Evolutionary conservation across 2,329 filamentous ascomycete genomes (phyloP).

Genomic region (Apiospora aurea): DNA sequence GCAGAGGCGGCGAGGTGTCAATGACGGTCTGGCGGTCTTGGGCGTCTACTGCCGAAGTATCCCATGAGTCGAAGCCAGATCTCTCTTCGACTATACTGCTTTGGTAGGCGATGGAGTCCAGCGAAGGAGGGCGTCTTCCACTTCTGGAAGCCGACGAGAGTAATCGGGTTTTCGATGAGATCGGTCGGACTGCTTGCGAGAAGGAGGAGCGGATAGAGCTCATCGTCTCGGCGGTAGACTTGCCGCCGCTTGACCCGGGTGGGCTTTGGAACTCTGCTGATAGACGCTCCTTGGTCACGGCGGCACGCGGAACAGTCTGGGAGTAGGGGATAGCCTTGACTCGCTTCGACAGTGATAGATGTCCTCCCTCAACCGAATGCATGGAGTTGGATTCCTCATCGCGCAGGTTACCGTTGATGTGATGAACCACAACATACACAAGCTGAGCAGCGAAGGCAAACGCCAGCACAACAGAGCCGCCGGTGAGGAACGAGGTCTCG

Average conservation of each 20-base stretch:
- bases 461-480: constrained; percentile 53
- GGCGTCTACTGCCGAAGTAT: constrained; percentile 71
- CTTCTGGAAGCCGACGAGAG: constrained; percentile 51
- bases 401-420: constrained; percentile 47
- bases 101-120: constrained; percentile 51
- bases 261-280: constrained; percentile 50
- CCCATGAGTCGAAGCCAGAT: constrained; percentile 74
- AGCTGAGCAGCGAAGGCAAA: constrained; percentile 55
- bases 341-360: constrained; percentile 42
- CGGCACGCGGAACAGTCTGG: constrained; percentile 47
- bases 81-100: constrained; percentile 55
- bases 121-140: constrained; percentile 53
- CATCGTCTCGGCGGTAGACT: constrained; percentile 54
- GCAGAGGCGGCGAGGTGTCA: constrained; percentile 54
- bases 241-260: constrained; percentile 53
- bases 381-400: constrained; percentile 39
- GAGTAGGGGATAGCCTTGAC: constrained; percentile 63
- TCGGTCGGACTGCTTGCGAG: constrained; percentile 58
- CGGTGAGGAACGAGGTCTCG: constrained; percentile 49
- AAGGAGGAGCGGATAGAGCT: constrained; percentile 57
- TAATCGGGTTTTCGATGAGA: constrained; percentile 63
- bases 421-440: constrained; percentile 55
- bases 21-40: constrained; percentile 66
- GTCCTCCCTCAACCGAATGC: constrained; percentile 43
- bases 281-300: constrained; percentile 42